Percentiles rank a stretch among this genome's conserved stretches.
phyloP scores from a whole-genome alignment of 2,329 filamentous ascomycete genomes.

The Fusarium euwallaceae region DNA sequence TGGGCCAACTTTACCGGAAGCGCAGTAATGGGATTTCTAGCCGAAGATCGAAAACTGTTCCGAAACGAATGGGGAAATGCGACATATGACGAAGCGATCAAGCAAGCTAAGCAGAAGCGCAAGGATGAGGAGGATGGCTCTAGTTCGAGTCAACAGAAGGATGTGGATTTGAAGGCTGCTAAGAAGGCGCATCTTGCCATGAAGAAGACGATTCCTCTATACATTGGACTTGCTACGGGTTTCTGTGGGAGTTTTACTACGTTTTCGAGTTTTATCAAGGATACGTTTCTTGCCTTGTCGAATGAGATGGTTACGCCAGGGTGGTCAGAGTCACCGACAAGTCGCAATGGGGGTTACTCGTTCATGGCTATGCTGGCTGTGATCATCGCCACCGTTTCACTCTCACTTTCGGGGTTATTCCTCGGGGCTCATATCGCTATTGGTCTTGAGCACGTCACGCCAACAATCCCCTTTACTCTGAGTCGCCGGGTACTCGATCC shows the following conservation, averaged over 20 bases:
- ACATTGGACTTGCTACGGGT: constrained; percentile 86
- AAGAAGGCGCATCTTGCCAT: constrained; percentile 71
- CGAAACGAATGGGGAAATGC: constrained; percentile 72
- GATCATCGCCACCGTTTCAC: constrained; percentile 76
- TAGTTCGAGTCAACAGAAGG: constrained; percentile 22
- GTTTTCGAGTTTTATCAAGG: constrained; percentile 88
- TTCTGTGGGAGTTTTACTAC: constrained; percentile 93
- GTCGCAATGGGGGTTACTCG: constrained; percentile 80
- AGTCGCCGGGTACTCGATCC: constrained; percentile 75
- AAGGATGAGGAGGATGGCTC: constrained; percentile 56
- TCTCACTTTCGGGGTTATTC: constrained; percentile 78
- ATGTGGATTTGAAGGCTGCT: constrained; percentile 57
- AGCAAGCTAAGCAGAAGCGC: constrained; percentile 47
- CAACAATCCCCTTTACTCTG: constrained; percentile 69
- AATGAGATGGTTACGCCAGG: constrained; percentile 72
- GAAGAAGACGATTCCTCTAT: constrained; percentile 91
- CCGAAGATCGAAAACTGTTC: constrained; percentile 83
- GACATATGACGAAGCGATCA: constrained; percentile 54
- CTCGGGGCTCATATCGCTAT: constrained; percentile 82
- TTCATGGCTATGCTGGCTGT: constrained; percentile 86
- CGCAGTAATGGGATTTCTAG: constrained; percentile 86
- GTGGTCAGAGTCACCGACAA: constrained; percentile 52
- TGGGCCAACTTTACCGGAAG: constrained; percentile 93
- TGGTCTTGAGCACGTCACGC: constrained; percentile 68
- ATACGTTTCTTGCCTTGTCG: constrained; percentile 82